These are phyloP conservation scores for Malassezia slooffiae DNA, from an alignment of 1,284 basidiomycete species.

Conservation along the genomic window DNA sequence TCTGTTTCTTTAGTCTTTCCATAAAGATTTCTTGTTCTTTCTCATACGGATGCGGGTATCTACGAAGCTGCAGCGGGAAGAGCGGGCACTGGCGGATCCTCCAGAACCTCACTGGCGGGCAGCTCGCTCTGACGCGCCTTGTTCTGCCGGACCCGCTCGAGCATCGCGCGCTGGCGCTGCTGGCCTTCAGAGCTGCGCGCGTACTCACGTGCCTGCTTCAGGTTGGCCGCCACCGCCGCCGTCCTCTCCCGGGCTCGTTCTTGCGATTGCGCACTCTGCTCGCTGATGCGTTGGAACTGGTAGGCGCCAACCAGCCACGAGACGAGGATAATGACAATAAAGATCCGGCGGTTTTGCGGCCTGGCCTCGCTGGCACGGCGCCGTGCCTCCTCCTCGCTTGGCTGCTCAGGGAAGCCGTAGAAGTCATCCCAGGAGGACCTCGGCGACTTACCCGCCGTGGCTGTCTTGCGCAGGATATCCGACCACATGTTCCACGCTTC, in stretches of 20 bases:
- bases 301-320: slow-evolving; percentile 2
- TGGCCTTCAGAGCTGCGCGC: slow-evolving; percentile 11
- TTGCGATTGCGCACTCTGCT: background rate
- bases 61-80: no score
- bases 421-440: background rate
- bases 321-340: slow-evolving; percentile 1
- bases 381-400: slow-evolving; percentile 3
- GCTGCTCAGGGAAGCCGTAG: background rate
- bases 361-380: slow-evolving; percentile 3
- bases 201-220: slow-evolving; percentile 6
- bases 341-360: slow-evolving; percentile 5
- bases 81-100: no score
- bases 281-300: slow-evolving; percentile 3
- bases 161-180: slow-evolving; percentile 4
- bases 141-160: slow-evolving; percentile 7
- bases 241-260: background rate
- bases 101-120: no score
- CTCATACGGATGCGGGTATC: no score
- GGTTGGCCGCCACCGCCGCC: slow-evolving; percentile 1
- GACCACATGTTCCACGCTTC: slow-evolving; percentile 15
- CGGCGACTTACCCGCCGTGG: no score
- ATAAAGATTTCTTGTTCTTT: no score
- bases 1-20: no score
- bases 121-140: no score
- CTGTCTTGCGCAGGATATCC: slow-evolving; percentile 3